These are phyloP conservation scores for Solanum microdontum DNA, from an alignment of 257 asterid species.

Conservation along the genomic window DNA sequence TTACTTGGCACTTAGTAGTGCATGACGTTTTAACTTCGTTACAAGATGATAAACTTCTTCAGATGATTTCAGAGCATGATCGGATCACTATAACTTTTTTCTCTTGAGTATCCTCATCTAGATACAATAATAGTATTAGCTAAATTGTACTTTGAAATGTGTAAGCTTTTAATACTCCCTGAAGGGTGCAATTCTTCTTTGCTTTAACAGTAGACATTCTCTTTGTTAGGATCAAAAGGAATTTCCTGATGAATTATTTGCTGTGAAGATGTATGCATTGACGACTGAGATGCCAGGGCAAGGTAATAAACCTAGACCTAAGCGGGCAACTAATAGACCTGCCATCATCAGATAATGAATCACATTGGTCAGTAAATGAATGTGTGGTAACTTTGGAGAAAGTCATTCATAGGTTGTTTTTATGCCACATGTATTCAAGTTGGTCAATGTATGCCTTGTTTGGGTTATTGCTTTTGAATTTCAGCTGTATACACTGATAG, in stretches of 20 bases:
- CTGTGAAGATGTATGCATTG: slow-evolving; percentile 88
- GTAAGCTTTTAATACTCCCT: not conserved
- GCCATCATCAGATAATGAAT: slow-evolving; percentile 44
- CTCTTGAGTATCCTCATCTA: not conserved
- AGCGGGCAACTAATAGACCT: slow-evolving; percentile 45
- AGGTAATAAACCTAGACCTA: slow-evolving; percentile 28
- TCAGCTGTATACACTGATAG: not conserved
- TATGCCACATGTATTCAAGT: not conserved
- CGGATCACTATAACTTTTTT: not conserved
- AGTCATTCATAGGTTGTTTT: not conserved
- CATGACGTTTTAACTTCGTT: not conserved
- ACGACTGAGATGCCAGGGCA: slow-evolving; percentile 55
- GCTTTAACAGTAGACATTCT: not conserved
- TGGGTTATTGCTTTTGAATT: not conserved
- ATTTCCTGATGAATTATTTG: slow-evolving; percentile 65
- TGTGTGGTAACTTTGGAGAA: not conserved
- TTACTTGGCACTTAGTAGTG: not conserved
- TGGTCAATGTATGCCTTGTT: not conserved
- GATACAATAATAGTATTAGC: not conserved
- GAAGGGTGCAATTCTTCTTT: not conserved
- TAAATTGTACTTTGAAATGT: not conserved
- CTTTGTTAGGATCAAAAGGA: slow-evolving; percentile 66
- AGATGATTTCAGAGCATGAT: not conserved
- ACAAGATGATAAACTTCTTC: not conserved
- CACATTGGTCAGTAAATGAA: not conserved